Conservation (phyloP, 2,329 filamentous ascomycete genomes). For the Epichloe typhina region DNA sequence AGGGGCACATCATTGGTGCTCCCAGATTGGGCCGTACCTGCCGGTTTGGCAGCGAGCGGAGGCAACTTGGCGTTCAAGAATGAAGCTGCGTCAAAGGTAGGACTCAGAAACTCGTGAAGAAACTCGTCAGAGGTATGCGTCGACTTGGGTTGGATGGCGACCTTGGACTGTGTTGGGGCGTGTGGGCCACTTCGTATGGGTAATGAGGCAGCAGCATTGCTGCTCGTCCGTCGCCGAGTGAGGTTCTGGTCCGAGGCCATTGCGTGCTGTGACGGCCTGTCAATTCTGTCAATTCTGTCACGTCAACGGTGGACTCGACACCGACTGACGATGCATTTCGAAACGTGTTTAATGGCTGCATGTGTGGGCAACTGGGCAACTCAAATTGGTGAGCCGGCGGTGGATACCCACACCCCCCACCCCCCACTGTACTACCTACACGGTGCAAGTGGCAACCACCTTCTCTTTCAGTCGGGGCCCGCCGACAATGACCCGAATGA, state of each 20-base stretch:
- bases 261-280: background rate
- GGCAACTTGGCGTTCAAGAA: conserved; percentile 76
- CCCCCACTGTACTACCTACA: no score
- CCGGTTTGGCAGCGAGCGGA: conserved; percentile 39
- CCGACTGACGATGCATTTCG: background rate
- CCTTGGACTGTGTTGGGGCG: conserved; percentile 23
- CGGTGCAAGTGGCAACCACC: no score
- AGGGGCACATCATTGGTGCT: conserved; percentile 40
- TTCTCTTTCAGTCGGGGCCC: no score
- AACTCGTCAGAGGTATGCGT: conserved; percentile 57
- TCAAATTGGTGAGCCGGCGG: no score
- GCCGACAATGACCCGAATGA: conserved; percentile 3
- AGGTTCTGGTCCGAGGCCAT: conserved; percentile 21
- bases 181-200: conserved; percentile 26
- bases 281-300: background rate
- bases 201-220: conserved; percentile 19
- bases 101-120: conserved; percentile 60
- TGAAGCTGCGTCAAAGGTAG: conserved; percentile 68
- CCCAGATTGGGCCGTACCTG: conserved; percentile 10
- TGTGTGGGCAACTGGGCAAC: background rate
- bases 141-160: conserved; percentile 35
- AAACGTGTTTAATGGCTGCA: no score
- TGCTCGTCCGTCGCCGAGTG: conserved; percentile 33
- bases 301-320: background rate
- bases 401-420: no score